phyloP scores from a whole-genome alignment of 139 green algal species.

The Chlamydomonas sp. region DNA sequence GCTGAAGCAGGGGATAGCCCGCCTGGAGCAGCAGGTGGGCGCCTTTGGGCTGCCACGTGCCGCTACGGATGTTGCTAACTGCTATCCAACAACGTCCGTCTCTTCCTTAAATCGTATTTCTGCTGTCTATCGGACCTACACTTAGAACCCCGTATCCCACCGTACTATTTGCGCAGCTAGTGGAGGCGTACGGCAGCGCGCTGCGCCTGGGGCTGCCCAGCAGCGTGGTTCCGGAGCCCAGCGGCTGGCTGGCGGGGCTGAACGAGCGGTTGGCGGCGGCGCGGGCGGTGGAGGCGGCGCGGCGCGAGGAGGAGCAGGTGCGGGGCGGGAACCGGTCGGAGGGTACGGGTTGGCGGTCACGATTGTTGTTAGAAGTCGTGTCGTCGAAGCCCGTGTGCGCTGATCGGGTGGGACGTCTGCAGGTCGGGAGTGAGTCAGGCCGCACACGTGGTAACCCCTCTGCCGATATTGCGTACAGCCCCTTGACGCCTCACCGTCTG shows the following conservation, averaged over 20 bases:
- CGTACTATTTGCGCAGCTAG: neutral
- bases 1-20: neutral
- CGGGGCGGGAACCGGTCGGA: neutral
- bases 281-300: conserved; percentile 3
- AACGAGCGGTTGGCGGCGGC: neutral
- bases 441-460: no score
- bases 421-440: no score
- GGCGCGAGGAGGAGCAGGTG: conserved; percentile 15
- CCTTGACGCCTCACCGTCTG: neutral
- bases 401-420: neutral
- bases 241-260: conserved; percentile 15
- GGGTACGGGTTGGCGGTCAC: neutral
- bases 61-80: no score
- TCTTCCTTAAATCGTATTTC: no score
- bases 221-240: neutral
- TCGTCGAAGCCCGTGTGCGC: neutral
- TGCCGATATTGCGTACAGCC: neutral
- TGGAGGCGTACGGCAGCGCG: conserved; percentile 15
- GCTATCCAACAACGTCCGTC: no score
- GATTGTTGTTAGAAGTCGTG: no score
- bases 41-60: no score
- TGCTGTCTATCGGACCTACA: neutral
- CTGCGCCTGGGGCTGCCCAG: neutral
- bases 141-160: neutral
- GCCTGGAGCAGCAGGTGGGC: conserved; percentile 6